Conservation (phyloP, 2,329 filamentous ascomycete genomes). For the Monosporascus sp. region DNA sequence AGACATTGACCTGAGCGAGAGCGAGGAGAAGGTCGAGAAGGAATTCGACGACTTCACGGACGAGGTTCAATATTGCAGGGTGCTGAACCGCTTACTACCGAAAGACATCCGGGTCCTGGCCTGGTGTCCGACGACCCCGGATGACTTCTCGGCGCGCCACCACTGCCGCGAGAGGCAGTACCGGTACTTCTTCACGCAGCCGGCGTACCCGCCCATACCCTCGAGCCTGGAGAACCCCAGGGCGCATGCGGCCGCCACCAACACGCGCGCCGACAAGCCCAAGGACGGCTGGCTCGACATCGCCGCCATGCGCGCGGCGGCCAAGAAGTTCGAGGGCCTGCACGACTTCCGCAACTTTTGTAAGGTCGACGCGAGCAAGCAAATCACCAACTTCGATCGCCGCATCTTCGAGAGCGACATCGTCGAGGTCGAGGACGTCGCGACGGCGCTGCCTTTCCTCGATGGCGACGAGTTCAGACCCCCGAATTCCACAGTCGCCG, state of each 20-base stretch:
- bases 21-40: slow-evolving; percentile 10
- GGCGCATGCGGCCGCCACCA: slow-evolving; percentile 11
- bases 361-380: slow-evolving; percentile 86
- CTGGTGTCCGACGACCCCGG: slow-evolving; percentile 81
- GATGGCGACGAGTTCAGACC: slow-evolving; percentile 39
- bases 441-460: slow-evolving; percentile 53
- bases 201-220: slow-evolving; percentile 69
- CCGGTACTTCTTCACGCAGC: slow-evolving; percentile 96
- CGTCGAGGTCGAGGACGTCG: slow-evolving; percentile 56
- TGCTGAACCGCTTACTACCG: slow-evolving; percentile 84
- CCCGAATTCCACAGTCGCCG: slow-evolving; percentile 12
- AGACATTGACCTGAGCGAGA: no score
- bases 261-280: slow-evolving; percentile 15
- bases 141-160: slow-evolving; percentile 84
- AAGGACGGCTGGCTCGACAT: slow-evolving; percentile 82
- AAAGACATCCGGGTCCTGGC: slow-evolving; percentile 85
- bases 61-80: slow-evolving; percentile 76
- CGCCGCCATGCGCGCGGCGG: slow-evolving; percentile 76
- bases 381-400: slow-evolving; percentile 77
- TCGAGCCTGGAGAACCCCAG: slow-evolving; percentile 42
- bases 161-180: slow-evolving; percentile 88
- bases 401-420: slow-evolving; percentile 78
- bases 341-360: slow-evolving; percentile 98
- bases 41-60: slow-evolving; percentile 65
- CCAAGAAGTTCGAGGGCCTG: slow-evolving; percentile 70